Base-by-base conservation (phyloP, 345 rosid species). In the Gossypium ekmanianum region DNA sequence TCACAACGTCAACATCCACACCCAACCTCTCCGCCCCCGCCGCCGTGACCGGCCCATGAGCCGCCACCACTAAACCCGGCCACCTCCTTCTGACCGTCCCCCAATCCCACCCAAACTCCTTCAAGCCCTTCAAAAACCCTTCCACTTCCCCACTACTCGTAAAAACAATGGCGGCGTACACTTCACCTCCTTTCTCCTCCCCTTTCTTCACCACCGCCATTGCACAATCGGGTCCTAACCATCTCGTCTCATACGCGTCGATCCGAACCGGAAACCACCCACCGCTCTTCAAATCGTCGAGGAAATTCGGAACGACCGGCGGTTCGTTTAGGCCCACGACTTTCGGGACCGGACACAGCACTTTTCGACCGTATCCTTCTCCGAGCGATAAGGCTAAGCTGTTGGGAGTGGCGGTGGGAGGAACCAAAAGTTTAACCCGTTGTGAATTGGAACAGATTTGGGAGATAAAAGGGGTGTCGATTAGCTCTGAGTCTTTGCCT, bases 41-140 rank as follows among this genome's bases (percentile, higher is more conserved):
- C 4, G 88, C 92, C 17, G 88, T 88, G 22, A 84, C 85, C 41
- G 92, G 90, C 50, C 92, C 90, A 61, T 88, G 88, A 10, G 83
- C 87, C 7, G 84, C 92, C 79, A 79, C 88, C 61, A 86, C 76
- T 79, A 88, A 59, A 18, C 74, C 61, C 44, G 82, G 85, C 85
- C 89, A 83, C 81, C 76, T 74, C 76, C 77, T 73, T 82, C 83
- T 79, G 73, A 88, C 80, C 79, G 7, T 73, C 75, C n/a, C 58
- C 92, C 90, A 87, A 26, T 84, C 82, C 86, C 88, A 86, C n/a
- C 87, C 86, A 4, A 76, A 71, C 76, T 75, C 89, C 57, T 55
- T 68, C 79, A 88, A 68, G 39, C 92, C 77, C 79, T 78, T 86
- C 78, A 86, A 50, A 65, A 88, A 76, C 41, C 87, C 92, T 70